Evolutionary conservation across 805 yeast genomes (phyloP).

Genomic region (Candida tallmaniae): DNA sequence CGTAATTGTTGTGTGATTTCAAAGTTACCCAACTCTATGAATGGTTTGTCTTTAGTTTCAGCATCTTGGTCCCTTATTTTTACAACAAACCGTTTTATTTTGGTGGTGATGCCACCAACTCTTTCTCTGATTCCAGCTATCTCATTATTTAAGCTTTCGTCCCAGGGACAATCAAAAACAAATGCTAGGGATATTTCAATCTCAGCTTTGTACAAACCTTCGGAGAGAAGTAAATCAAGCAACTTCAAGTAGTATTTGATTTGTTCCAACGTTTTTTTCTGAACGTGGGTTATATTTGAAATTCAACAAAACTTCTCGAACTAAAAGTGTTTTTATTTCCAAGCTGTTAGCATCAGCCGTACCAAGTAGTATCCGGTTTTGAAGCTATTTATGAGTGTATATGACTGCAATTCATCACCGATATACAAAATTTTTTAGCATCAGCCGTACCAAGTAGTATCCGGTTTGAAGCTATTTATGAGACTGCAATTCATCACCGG

Average conservation of each 20-base stretch:
- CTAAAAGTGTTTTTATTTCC: conserved; percentile 6
- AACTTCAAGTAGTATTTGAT: conserved; percentile 11
- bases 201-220: conserved; percentile 11
- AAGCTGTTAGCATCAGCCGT: conserved; percentile 8
- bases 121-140: conserved; percentile 8
- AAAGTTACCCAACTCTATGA: conserved; percentile 1
- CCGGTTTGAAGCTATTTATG: conserved; percentile 9
- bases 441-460: conserved; percentile 6
- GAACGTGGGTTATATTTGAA: conserved; percentile 1
- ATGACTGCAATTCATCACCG: too few species aligned
- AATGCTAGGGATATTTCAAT: conserved; percentile 1
- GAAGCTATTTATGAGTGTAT: conserved; percentile 7
- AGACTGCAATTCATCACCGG: too few species aligned
- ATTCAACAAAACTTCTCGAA: conserved; percentile 2
- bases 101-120: conserved; percentile 9
- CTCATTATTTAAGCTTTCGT: neutral
- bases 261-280: conserved; percentile 2
- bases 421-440: conserved; percentile 10
- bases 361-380: conserved; percentile 9
- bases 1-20: conserved; percentile 10
- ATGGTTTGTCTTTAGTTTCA: neutral
- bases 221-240: conserved; percentile 14
- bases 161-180: conserved; percentile 1
- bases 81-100: conserved; percentile 10
- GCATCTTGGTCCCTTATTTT: conserved; percentile 1